Base-by-base conservation (phyloP, 805 yeast genomes). In the Cyberlindnera mycetangii region DNA sequence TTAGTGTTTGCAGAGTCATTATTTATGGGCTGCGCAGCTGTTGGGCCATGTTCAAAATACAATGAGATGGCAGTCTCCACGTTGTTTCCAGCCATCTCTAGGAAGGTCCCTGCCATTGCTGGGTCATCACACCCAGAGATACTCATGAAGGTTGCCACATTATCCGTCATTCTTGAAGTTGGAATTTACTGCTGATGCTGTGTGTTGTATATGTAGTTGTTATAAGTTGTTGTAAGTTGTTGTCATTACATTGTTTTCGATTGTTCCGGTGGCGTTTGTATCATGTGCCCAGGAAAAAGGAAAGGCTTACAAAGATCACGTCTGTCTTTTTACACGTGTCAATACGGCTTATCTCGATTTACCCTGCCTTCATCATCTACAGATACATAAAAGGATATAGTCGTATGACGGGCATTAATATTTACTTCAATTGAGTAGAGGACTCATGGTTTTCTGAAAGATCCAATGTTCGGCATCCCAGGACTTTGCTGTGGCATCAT, bases 31-130 rank as follows among this genome's bases (percentile, higher is more conserved):
- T 19, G 25, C 7, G 18, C 7, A 9, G 22, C 17, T 11, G 71
- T 65, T 7, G 66, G 51, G 21, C 82, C 82, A 52, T 75, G 76
- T 53, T 93, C 98, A 66, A 85, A 83, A 64, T 69, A 93, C 35
- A 93, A 69, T 12, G 89, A 79, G 7, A 93, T 86, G 0, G 99
- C 98, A 17, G 80, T 76, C 45, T 90, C 96, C 27, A 92, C 61
- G 60, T 88, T 79, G 37, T 80, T 79, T 39, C 83, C 89, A 5
- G 92, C 75, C 68, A 92, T 81, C 20, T 83, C 89, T 17, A 93
- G 63, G 59, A 83, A 93, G 53, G 83, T 88, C 42, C 72, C 68
- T 1, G 98, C 98, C 11, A 76, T 67, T 5, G 72, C 73, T 1
- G 76, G 72, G 59, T 85, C 92, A 2, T 79, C 73, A 2, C 79